These are phyloP conservation scores for Agrocybe praecox DNA, from an alignment of 768 basidiomycete genomes.

Conservation along the genomic window DNA sequence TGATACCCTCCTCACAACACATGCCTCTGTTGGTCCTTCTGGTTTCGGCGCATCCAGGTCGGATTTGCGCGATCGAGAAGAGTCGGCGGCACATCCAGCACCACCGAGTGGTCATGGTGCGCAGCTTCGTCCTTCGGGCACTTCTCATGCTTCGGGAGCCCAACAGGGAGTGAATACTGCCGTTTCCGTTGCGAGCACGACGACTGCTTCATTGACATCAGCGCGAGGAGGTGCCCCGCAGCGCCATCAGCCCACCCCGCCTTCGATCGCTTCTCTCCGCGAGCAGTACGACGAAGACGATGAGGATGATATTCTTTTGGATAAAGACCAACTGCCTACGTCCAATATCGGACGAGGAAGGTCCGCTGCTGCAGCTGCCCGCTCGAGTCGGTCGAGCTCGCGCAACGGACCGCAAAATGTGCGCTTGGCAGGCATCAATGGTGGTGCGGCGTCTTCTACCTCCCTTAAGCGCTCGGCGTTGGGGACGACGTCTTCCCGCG, in stretches of 20 bases:
- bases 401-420: constrained; percentile 13
- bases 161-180: too few species aligned
- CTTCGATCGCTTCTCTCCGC: constrained; percentile 23
- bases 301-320: constrained; percentile 8
- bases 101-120: too few species aligned
- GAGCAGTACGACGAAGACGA: constrained; percentile 22
- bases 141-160: too few species aligned
- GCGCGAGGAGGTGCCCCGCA: background rate
- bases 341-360: constrained; percentile 30
- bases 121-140: background rate
- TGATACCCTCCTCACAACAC: constrained; percentile 26
- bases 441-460: background rate
- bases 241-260: constrained; percentile 20
- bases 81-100: background rate
- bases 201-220: too few species aligned
- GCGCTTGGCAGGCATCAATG: background rate
- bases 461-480: background rate
- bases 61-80: background rate
- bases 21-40: constrained; percentile 13
- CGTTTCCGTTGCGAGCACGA: background rate
- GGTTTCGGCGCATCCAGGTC: constrained; percentile 1
- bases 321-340: constrained; percentile 24
- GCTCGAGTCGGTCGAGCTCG: constrained; percentile 19
- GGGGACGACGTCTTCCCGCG: constrained; percentile 17
- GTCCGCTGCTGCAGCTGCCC: constrained; percentile 9